phyloP scores from a whole-genome alignment of 345 rosid species.

The Gossypium raimondii region DNA sequence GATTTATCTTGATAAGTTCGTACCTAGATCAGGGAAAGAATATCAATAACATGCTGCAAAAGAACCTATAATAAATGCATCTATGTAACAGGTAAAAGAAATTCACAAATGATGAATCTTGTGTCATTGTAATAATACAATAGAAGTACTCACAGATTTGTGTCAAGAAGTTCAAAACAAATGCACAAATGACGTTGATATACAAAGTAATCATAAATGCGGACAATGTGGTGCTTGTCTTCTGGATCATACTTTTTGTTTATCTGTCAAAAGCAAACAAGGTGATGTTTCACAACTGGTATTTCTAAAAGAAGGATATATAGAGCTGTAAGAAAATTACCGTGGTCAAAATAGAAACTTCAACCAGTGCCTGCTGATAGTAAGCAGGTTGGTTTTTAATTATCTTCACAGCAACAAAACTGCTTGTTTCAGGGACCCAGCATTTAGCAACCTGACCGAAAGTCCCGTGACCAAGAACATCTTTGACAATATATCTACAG shows the following conservation, averaged over 20 bases:
- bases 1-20: slow-evolving; percentile 96
- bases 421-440: slow-evolving; percentile 67
- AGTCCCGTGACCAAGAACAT: slow-evolving; percentile 99
- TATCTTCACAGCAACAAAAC: slow-evolving; percentile 90
- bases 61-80: slow-evolving; percentile 11
- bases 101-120: slow-evolving; percentile 3
- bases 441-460: slow-evolving; percentile 98
- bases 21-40: slow-evolving; percentile 55
- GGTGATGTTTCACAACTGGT: neutral
- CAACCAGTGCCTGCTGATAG: slow-evolving; percentile 96
- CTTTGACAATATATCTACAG: slow-evolving; percentile 89
- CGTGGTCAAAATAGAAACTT: slow-evolving; percentile 96
- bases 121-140: neutral
- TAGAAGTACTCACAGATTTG: slow-evolving; percentile 77
- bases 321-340: slow-evolving; percentile 37
- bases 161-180: slow-evolving; percentile 93
- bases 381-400: slow-evolving; percentile 97
- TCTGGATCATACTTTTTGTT: slow-evolving; percentile 97
- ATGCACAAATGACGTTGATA: slow-evolving; percentile 86
- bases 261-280: slow-evolving; percentile 45
- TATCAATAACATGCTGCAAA: slow-evolving; percentile 26
- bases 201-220: slow-evolving; percentile 90
- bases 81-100: neutral
- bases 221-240: slow-evolving; percentile 98
- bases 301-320: slow-evolving; percentile 6